Conservation (phyloP, 306 rosid species). For the Lotus japonicus region DNA sequence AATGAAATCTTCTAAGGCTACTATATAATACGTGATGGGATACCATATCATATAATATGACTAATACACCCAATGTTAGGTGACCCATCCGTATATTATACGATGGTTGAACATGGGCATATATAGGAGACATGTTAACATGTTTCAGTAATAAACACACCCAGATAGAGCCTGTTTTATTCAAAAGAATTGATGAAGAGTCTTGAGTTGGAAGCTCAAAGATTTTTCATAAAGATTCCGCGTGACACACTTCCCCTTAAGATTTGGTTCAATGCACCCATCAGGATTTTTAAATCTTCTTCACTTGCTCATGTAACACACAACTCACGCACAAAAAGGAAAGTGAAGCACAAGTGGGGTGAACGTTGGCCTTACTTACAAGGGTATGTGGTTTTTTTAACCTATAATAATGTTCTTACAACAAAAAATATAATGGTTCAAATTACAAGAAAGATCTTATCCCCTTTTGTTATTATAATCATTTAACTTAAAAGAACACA, state of each 20-base stretch:
- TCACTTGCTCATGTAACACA: slow-evolving; percentile 11
- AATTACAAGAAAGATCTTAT: slow-evolving; percentile 21
- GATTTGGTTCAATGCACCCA: slow-evolving; percentile 24
- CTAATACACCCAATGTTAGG: neutral
- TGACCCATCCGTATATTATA: slow-evolving; percentile 9
- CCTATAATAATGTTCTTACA: neutral
- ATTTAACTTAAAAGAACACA: too few species aligned
- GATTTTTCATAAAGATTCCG: neutral
- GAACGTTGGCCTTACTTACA: neutral
- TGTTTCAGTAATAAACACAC: neutral
- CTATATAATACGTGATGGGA: neutral
- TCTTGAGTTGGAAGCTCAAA: neutral
- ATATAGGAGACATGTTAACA: slow-evolving; percentile 20
- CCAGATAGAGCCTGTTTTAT: neutral
- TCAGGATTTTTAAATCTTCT: slow-evolving; percentile 5
- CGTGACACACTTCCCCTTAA: neutral
- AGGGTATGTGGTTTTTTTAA: neutral
- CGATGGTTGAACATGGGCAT: neutral
- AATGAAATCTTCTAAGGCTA: slow-evolving; percentile 1
- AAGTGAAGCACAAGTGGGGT: neutral
- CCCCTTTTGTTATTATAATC: neutral
- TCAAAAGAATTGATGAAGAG: neutral
- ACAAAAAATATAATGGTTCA: neutral
- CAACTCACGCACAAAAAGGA: neutral
- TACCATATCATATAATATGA: neutral